These are phyloP conservation scores for Geotrichum macrosporum DNA, from an alignment of 1,139 yeast genomes.

Conservation along the genomic window DNA sequence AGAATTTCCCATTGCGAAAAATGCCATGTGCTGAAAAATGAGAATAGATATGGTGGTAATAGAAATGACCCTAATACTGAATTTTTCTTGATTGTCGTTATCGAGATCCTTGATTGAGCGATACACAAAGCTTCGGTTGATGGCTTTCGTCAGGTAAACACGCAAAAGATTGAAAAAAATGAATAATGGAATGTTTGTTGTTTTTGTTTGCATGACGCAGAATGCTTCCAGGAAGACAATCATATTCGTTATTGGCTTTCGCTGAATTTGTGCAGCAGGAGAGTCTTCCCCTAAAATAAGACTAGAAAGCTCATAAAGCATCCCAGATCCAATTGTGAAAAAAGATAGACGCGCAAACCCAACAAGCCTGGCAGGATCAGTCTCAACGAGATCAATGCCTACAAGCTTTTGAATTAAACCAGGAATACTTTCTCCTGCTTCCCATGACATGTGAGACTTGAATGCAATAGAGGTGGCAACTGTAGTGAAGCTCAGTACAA, in stretches of 20 bases:
- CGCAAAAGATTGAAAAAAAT: constrained; percentile 44
- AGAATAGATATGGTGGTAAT: constrained; percentile 31
- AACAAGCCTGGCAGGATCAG: constrained; percentile 27
- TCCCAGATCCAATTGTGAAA: constrained; percentile 30
- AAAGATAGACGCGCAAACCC: constrained; percentile 35
- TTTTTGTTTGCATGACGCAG: constrained; percentile 65
- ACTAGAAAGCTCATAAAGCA: constrained; percentile 30
- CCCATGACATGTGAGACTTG: constrained; percentile 53
- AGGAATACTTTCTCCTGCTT: constrained; percentile 54
- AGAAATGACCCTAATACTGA: constrained; percentile 24
- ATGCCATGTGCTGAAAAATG: constrained; percentile 65
- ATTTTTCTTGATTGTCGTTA: constrained; percentile 10
- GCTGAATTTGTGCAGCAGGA: constrained; percentile 18
- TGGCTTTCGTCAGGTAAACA: constrained; percentile 26
- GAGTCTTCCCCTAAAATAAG: constrained; percentile 22
- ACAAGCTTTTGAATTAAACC: constrained; percentile 34
- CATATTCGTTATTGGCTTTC: constrained; percentile 43
- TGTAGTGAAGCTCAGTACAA: constrained; percentile 44
- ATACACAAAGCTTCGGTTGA: constrained; percentile 24
- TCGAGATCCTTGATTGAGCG: constrained; percentile 19
- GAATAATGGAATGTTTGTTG: constrained; percentile 67
- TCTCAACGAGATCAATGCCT: constrained; percentile 28
- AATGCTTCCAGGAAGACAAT: constrained; percentile 49
- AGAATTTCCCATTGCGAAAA: constrained; percentile 86
- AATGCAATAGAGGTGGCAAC: constrained; percentile 48